phyloP scores from a whole-genome alignment of 106 monocot genomes.

The Apostasia ramifera region DNA sequence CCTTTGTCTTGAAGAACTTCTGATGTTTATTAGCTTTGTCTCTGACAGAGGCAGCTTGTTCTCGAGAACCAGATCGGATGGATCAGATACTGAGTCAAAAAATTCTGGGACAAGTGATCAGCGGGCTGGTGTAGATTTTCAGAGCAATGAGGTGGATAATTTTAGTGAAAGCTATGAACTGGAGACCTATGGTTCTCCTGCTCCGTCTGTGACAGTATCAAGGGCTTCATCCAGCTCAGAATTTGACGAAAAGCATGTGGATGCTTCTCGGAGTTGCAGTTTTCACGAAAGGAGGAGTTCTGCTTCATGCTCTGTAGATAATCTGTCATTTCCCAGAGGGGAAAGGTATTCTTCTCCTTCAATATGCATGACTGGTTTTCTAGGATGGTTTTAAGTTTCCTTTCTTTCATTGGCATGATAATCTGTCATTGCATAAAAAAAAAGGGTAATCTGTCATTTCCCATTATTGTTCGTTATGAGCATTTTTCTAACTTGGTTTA shows the following conservation, averaged over 20 bases:
- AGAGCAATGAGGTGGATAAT: slow-evolving; percentile 18
- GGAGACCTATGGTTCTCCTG: too few species aligned
- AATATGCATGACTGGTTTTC: too few species aligned
- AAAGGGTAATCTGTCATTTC: not conserved
- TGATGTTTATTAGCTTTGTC: not conserved
- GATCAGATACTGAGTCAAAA: slow-evolving; percentile 17
- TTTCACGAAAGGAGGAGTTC: slow-evolving; percentile 15
- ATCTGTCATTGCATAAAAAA: too few species aligned
- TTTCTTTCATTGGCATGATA: too few species aligned
- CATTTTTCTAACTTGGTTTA: not conserved
- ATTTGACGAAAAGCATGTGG: slow-evolving; percentile 18
- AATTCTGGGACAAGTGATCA: slow-evolving; percentile 10
- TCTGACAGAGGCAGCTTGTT: not conserved
- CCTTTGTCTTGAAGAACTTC: not conserved
- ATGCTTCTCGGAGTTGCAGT: not conserved
- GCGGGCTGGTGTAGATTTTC: slow-evolving; percentile 1
- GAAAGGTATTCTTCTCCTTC: slow-evolving; percentile 16
- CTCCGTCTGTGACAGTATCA: too few species aligned
- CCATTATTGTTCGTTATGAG: not conserved
- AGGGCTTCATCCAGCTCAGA: slow-evolving; percentile 7
- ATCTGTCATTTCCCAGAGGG: slow-evolving; percentile 1
- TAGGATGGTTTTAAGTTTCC: too few species aligned
- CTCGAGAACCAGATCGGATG: slow-evolving; percentile 17
- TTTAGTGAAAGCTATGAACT: too few species aligned
- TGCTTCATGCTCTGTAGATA: slow-evolving; percentile 15